Conservation (phyloP, 495 filamentous ascomycete genomes). For the Neurospora sp. region DNA sequence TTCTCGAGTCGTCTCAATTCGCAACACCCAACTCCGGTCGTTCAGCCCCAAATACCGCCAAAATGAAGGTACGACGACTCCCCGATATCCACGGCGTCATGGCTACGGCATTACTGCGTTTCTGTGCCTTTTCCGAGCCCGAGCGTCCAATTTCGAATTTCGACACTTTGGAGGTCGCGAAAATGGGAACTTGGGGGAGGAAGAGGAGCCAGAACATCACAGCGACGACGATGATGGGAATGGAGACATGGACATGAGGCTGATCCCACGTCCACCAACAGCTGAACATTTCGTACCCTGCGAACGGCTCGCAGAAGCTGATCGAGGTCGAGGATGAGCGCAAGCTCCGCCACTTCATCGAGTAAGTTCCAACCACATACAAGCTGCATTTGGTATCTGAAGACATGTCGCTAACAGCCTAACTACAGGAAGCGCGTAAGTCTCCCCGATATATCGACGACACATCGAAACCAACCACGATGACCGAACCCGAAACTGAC, state of each 20-base stretch:
- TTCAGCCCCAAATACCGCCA: constrained; percentile 25
- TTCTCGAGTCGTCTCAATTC: constrained; percentile 12
- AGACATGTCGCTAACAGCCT: constrained; percentile 6
- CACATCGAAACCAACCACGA: constrained; percentile 19
- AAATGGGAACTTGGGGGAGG: not conserved
- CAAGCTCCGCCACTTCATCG: constrained; percentile 50
- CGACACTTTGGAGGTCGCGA: not conserved
- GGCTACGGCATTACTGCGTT: not conserved
- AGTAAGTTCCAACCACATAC: constrained; percentile 32
- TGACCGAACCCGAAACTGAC: not conserved
- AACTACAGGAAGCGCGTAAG: constrained; percentile 27
- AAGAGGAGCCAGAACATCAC: not conserved
- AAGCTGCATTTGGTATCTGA: not conserved
- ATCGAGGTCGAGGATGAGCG: constrained; percentile 98
- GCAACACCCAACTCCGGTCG: constrained; percentile 21
- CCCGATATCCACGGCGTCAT: not conserved
- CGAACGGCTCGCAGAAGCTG: constrained; percentile 98
- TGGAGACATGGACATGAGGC: constrained; percentile 4
- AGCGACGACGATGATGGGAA: not conserved
- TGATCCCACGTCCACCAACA: constrained; percentile 31
- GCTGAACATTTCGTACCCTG: constrained; percentile 96
- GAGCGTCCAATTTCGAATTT: not conserved
- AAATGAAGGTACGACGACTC: constrained; percentile 24
- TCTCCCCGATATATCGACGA: constrained; percentile 2
- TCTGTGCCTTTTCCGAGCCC: not conserved